Conservation (phyloP, 768 basidiomycete species). For the Cyclocybe cylindracea region DNA sequence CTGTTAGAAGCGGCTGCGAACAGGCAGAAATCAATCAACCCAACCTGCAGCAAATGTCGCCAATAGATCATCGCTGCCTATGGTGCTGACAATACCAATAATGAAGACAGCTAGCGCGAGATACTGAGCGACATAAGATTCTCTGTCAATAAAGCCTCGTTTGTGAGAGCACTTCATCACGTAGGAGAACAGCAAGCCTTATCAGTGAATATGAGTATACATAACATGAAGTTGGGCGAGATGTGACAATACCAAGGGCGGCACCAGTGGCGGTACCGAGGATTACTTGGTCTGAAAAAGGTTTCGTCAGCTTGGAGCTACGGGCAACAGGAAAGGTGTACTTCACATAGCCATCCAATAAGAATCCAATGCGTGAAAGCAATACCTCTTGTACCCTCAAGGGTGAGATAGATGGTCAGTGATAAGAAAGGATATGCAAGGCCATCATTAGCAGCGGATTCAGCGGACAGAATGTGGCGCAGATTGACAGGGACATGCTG, state of each 20-base stretch:
- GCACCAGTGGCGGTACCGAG: slow-evolving; percentile 74
- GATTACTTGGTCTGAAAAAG: slow-evolving; percentile 69
- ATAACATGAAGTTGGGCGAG: neutral
- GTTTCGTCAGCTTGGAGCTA: neutral
- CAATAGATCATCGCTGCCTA: slow-evolving; percentile 87
- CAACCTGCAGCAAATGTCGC: slow-evolving; percentile 84
- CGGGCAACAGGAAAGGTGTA: slow-evolving; percentile 3
- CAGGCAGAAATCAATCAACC: slow-evolving; percentile 5
- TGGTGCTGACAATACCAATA: slow-evolving; percentile 74
- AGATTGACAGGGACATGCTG: slow-evolving; percentile 75
- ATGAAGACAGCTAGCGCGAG: slow-evolving; percentile 72
- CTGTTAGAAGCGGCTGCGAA: neutral
- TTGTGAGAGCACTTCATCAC: slow-evolving; percentile 57
- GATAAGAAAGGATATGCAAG: slow-evolving; percentile 92
- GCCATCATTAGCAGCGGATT: slow-evolving; percentile 95
- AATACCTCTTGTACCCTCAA: slow-evolving; percentile 59
- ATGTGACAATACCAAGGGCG: slow-evolving; percentile 37
- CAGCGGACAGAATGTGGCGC: slow-evolving; percentile 80
- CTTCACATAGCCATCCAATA: slow-evolving; percentile 78
- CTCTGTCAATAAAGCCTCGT: slow-evolving; percentile 35
- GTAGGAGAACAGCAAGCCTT: slow-evolving; percentile 67
- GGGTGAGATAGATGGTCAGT: slow-evolving; percentile 81
- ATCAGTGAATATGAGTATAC: neutral
- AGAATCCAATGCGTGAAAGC: slow-evolving; percentile 87
- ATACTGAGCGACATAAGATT: slow-evolving; percentile 88